These are phyloP conservation scores for Linaria vulgaris DNA, from an alignment of 257 asterid species.

Conservation along the genomic window DNA sequence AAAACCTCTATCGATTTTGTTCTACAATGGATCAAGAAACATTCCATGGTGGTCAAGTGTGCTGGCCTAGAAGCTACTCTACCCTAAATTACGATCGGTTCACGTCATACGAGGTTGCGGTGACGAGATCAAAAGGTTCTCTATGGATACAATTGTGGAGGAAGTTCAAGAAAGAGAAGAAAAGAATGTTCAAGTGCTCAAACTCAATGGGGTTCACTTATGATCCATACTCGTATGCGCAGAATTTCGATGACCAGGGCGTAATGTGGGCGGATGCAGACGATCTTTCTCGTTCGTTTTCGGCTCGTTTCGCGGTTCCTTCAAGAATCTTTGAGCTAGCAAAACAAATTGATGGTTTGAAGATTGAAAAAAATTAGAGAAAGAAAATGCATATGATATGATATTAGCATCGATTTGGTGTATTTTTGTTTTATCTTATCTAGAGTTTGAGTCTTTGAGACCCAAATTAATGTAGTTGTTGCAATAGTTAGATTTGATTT, in stretches of 20 bases:
- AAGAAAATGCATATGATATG: no score
- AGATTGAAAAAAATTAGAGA: not conserved
- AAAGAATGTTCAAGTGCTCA: conserved; percentile 35
- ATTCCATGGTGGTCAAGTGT: conserved; percentile 27
- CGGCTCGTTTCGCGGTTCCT: conserved; percentile 70
- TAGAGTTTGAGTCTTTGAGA: no score
- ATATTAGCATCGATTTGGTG: no score
- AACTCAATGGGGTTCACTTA: conserved; percentile 58
- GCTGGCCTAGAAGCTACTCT: conserved; percentile 40
- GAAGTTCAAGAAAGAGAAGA: conserved; percentile 69
- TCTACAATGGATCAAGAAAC: conserved; percentile 39
- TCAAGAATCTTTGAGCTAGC: conserved; percentile 54
- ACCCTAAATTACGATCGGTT: conserved; percentile 38
- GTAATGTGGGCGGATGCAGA: conserved; percentile 41
- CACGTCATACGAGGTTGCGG: conserved; percentile 23
- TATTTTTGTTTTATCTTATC: no score
- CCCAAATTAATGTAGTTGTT: no score
- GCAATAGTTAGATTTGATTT: no score
- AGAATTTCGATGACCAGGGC: conserved; percentile 80
- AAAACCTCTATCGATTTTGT: not conserved
- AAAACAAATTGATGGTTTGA: conserved; percentile 42
- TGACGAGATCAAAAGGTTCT: conserved; percentile 35
- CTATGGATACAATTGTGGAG: conserved; percentile 68
- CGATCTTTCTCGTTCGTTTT: conserved; percentile 63
- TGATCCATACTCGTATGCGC: conserved; percentile 61